Percentiles rank a stretch among this genome's conserved stretches.
These are phyloP conservation scores for Mrakia hoshinonis DNA, from an alignment of 768 basidiomycete genomes.

Conservation along the genomic window DNA sequence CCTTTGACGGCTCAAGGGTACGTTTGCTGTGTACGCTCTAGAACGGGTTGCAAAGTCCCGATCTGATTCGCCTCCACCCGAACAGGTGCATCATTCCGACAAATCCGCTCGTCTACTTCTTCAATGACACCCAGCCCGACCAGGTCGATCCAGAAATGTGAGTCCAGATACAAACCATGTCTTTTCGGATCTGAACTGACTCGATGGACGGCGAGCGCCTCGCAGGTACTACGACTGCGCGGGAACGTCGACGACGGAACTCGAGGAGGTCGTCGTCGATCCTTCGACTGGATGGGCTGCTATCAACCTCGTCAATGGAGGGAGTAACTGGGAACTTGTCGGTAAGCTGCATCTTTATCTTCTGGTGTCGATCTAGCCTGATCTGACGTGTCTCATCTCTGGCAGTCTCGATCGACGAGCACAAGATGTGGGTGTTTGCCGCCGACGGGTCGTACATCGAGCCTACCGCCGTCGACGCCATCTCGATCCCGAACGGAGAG, in stretches of 20 bases:
- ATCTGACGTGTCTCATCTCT: neutral
- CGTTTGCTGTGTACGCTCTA: neutral
- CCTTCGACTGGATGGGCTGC: neutral
- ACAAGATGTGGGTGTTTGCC: slow-evolving; percentile 26
- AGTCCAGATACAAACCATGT: neutral
- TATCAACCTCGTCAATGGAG: neutral
- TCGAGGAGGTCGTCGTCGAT: neutral
- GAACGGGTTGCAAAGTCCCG: no score
- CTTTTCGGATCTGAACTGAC: no score
- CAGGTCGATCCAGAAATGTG: neutral
- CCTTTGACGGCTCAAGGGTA: neutral
- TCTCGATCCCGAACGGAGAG: slow-evolving; percentile 29
- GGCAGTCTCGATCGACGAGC: slow-evolving; percentile 30
- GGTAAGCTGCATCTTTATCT: neutral
- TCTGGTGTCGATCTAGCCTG: neutral
- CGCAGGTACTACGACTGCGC: neutral
- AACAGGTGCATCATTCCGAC: neutral
- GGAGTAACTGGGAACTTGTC: neutral
- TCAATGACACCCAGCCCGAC: neutral
- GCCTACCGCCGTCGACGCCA: slow-evolving; percentile 22
- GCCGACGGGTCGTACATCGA: slow-evolving; percentile 30
- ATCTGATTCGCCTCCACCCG: neutral
- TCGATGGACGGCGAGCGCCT: no score
- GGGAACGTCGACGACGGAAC: neutral
- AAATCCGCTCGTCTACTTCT: neutral